phyloP scores from a whole-genome alignment of 306 rosid species.

The Inga leiocalycina region DNA sequence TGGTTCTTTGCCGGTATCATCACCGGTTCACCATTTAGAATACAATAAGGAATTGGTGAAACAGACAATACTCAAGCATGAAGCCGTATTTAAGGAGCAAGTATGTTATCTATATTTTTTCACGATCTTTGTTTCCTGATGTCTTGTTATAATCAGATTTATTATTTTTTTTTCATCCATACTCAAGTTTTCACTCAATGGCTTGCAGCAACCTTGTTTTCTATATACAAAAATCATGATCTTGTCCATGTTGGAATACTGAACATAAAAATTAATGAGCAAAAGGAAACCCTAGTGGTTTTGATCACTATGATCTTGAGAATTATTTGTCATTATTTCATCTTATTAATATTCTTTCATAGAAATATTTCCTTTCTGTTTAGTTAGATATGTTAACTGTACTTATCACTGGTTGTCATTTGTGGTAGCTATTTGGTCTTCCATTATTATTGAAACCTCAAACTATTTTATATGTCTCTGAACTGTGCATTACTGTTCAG shows the following conservation, averaged over 20 bases:
- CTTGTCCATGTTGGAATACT: neutral
- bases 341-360: neutral
- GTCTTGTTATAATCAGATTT: neutral
- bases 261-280: neutral
- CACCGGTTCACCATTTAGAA: constrained; percentile 37
- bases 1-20: constrained; percentile 33
- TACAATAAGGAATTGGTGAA: constrained; percentile 55
- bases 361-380: neutral
- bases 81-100: constrained; percentile 65
- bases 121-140: constrained; percentile 9
- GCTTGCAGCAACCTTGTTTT: neutral
- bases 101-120: constrained; percentile 41
- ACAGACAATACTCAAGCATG: constrained; percentile 71
- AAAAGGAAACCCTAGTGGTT: constrained; percentile 16
- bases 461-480: constrained; percentile 13
- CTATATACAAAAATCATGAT: neutral
- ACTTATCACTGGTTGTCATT: constrained; percentile 28
- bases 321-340: neutral
- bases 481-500: constrained; percentile 49
- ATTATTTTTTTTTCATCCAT: constrained; percentile 4
- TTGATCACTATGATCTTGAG: constrained; percentile 5
- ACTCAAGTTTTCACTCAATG: constrained; percentile 12
- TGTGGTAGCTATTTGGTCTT: constrained; percentile 13
- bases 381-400: neutral
- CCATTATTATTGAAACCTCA: constrained; percentile 19